Percentiles rank a stretch among this genome's conserved stretches.
Evolutionary conservation across 352 stramenopile genomes (phyloP).

Genomic region (Pythium chondricola): DNA sequence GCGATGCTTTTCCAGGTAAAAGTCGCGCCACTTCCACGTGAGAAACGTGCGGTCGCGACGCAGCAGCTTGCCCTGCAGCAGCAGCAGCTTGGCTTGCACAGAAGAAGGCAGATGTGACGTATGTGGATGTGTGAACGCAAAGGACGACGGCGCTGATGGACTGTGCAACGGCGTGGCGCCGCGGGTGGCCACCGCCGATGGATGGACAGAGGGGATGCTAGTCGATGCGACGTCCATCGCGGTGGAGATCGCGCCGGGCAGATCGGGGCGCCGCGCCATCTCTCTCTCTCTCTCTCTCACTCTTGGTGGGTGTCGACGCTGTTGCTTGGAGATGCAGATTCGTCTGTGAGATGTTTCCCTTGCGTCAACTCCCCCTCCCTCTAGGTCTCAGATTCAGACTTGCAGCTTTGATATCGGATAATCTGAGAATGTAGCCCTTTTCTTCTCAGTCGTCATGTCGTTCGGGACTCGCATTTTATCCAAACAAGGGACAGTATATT

Average conservation of each 20-base stretch:
- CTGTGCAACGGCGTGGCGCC: no score
- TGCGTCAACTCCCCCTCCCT: no score
- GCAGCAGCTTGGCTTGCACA: constrained; percentile 15
- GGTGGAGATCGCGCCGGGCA: background rate
- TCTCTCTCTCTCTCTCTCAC: background rate
- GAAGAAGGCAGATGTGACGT: constrained; percentile 1
- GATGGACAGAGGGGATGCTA: background rate
- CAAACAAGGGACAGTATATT: constrained; percentile 3
- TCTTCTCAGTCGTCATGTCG: no score
- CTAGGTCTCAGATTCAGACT: no score
- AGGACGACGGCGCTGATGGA: no score
- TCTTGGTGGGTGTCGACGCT: background rate
- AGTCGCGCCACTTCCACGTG: constrained; percentile 83
- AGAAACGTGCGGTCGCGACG: constrained; percentile 66
- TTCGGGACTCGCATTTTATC: background rate
- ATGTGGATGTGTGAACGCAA: no score
- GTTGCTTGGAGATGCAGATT: no score
- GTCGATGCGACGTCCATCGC: constrained; percentile 1
- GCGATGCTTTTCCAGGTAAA: constrained; percentile 59
- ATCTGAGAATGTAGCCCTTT: no score
- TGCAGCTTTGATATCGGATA: no score
- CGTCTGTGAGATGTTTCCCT: no score
- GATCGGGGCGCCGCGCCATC: constrained; percentile 10
- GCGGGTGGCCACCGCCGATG: background rate
- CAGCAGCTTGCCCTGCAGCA: constrained; percentile 67